Evolutionary conservation across 75 land plant species (phyloP), one percentile per base, ranked within the genome.

Genomic region (Chamaecyparis obtusa): DNA sequence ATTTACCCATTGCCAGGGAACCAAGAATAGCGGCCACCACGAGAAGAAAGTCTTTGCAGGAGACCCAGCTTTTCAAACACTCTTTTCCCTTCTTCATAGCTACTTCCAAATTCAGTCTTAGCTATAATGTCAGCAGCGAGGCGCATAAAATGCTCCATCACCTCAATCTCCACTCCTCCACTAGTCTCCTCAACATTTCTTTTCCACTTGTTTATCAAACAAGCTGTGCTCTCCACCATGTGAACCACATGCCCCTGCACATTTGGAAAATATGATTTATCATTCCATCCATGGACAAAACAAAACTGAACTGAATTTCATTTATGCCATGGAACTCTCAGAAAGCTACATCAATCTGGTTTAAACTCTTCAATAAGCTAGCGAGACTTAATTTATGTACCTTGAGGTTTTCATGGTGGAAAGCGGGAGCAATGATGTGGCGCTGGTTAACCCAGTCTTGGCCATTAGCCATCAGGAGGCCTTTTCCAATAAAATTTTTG

Each of bases 391-490:
- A 60, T 41, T 24, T 5, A 56, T n/a, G 44, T 88, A 88, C 88
- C 88, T 88, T 88, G 74, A 88, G 88, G 19, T 86, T 88, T 88
- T 88, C 88, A 8, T 49, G 49, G 87, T 88, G 88, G 51, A 88
- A 88, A 6, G 88, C 88, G 1, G 88, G 88, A 37, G 87, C 88
- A 27, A 88, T 88, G 21, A 88, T 60, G 16, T 76, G 56, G 48
- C 88, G 87, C 49, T 83, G 88, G 74, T 88, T 88, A 10, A 88
- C 88, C 88, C 88, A 88, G 46, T 51, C 74, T 83, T 88, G 75
- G 15, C 88, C 88, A 37, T 88, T 88, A 13, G 88, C 88, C 87
- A 85, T 54, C 9, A 88, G 49, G 33, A 88, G 43, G n/a, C 88
- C 88, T 39, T 88, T 86, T 11, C 88, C 88, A 30, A 88, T 84